Evolutionary conservation across 371 early-diverging fungal species (phyloP), one percentile per base, ranked within the genome.

Genomic region (Phascolomyces articulosus): DNA sequence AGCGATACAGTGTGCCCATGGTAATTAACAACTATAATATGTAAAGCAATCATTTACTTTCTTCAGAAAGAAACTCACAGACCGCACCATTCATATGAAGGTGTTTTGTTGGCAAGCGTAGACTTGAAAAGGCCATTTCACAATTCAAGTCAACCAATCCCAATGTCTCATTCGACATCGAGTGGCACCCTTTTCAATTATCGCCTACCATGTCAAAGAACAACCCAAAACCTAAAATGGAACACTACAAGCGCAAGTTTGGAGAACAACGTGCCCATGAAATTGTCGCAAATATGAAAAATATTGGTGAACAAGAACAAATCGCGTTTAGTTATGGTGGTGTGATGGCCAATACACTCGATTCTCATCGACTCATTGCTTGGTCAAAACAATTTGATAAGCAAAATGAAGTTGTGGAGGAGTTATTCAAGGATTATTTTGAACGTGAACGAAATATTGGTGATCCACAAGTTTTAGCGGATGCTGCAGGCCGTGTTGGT

Each of bases 41-140:
- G 9, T 38, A 38, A 34, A 21, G 4, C n/a, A n/a, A n/a, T n/a
- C n/a, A n/a, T n/a, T n/a, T n/a, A n/a, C n/a, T n/a, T n/a, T n/a
- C n/a, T n/a, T n/a, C n/a, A n/a, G n/a, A n/a, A n/a, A n/a, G n/a
- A n/a, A n/a, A n/a, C n/a, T n/a, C n/a, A n/a, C n/a, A n/a, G n/a
- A n/a, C n/a, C n/a, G n/a, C n/a, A n/a, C n/a, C n/a, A n/a, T n/a
- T 31, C 20, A 10, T 10, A 20, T 31, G 24, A 20, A 79, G 80
- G 80, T 91, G 90, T 65, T 91, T 80, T 67, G 69, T 91, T 23
- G 90, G 91, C 63, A 89, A 89, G 68, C 85, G 85, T 11, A 83
- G 89, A 26, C 65, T 91, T 4, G 89, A 89, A 67, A 83, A 72
- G 66, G 91, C 91, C 13, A 83, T 91, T 34, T 61, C 63, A 1